phyloP scores from a whole-genome alignment of 306 rosid species.

The Dryas octopetala region DNA sequence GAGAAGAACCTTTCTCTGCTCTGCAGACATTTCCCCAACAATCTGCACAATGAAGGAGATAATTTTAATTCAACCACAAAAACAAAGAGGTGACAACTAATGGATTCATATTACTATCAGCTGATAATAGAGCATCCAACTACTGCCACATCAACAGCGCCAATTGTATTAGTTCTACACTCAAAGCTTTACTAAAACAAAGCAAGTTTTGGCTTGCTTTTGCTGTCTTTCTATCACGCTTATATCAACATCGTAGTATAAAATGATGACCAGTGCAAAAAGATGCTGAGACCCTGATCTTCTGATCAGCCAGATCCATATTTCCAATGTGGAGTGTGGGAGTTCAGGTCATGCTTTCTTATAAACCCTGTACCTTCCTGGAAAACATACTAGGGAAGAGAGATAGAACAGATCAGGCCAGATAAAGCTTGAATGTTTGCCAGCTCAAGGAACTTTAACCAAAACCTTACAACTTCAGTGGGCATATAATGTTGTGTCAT shows the following conservation, averaged over 20 bases:
- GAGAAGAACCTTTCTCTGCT: conserved; percentile 74
- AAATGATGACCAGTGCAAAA: neutral
- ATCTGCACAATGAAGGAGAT: conserved; percentile 43
- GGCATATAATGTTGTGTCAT: no score
- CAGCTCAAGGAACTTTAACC: neutral
- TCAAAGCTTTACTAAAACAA: neutral
- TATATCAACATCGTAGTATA: neutral
- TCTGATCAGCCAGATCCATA: neutral
- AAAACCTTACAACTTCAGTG: no score
- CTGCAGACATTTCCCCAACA: conserved; percentile 66
- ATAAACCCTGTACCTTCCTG: neutral
- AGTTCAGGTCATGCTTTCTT: neutral
- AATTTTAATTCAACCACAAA: conserved; percentile 9
- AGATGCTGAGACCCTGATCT: neutral
- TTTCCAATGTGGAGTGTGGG: no score
- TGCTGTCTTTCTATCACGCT: neutral
- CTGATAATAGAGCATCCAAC: neutral
- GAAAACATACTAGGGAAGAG: neutral
- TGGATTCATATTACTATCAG: neutral
- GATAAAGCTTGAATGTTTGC: neutral
- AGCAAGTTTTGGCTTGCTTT: neutral
- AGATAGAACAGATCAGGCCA: neutral
- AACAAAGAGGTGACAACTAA: conserved; percentile 7
- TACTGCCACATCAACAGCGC: neutral
- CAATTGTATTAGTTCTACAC: neutral